phyloP scores from a whole-genome alignment of 208 protist species.

The Wallacemonas sp. region DNA sequence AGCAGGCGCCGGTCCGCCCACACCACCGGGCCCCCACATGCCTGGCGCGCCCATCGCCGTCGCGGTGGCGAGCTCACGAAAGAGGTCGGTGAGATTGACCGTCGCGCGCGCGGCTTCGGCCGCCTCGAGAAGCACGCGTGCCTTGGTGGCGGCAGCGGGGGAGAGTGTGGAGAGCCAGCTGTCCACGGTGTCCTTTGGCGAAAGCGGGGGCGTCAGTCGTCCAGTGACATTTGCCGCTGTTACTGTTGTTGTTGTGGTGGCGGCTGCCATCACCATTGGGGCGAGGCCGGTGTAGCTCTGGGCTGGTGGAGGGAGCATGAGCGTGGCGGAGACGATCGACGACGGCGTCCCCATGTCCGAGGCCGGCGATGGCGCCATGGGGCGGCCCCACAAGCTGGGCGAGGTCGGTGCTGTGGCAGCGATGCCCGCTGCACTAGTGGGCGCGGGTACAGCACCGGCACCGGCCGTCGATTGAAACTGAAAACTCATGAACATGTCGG shows the following conservation, averaged over 20 bases:
- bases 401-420: background rate
- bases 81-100: slow-evolving; percentile 8
- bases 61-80: slow-evolving; percentile 1
- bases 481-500: slow-evolving; percentile 66
- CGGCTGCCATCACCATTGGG: too few species aligned
- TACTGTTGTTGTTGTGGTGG: too few species aligned
- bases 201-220: background rate
- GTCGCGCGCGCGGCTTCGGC: background rate
- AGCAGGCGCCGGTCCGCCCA: too few species aligned
- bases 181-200: background rate
- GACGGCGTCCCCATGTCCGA: too few species aligned
- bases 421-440: too few species aligned
- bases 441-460: too few species aligned
- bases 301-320: background rate
- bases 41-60: slow-evolving; percentile 3
- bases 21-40: background rate
- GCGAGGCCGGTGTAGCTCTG: too few species aligned
- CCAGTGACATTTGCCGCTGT: background rate
- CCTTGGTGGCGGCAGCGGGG: background rate
- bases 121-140: background rate
- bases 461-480: slow-evolving; percentile 19
- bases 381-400: background rate
- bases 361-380: too few species aligned
- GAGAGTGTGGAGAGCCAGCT: background rate
- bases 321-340: too few species aligned